Conservation (phyloP, 306 rosid species). For the Cucurbita moschata region DNA sequence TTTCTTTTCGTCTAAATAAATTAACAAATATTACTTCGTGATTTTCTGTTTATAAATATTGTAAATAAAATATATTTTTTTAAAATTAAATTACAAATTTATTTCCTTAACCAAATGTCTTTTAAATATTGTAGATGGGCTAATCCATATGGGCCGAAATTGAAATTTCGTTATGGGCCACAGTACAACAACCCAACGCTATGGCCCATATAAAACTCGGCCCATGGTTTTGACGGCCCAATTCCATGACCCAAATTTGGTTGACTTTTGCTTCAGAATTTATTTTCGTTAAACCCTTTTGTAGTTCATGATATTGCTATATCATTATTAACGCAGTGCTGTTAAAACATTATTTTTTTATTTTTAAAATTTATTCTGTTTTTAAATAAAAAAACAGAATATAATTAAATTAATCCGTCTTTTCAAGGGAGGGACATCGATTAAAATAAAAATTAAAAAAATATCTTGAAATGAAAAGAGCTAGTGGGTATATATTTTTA, state of each 20-base stretch:
- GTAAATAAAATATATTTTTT: too few relatives aligned
- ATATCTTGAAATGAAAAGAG: not conserved
- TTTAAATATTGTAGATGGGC: not conserved
- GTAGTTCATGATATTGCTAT: too few relatives aligned
- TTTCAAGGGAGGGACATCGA: not conserved
- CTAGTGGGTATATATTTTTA: not conserved
- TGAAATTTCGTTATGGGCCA: not conserved
- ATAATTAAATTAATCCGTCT: not conserved
- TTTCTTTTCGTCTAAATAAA: not conserved
- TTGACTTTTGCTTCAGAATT: not conserved
- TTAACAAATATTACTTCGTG: not conserved
- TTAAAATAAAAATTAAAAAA: not conserved
- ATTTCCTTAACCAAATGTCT: not conserved
- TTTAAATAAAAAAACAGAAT: not conserved
- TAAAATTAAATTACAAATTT: too few relatives aligned
- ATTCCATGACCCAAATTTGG: not conserved
- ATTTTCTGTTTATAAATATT: not conserved
- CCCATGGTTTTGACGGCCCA: not conserved
- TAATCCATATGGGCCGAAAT: not conserved
- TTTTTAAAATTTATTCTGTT: too few relatives aligned
- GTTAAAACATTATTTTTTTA: too few relatives aligned
- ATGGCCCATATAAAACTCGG: not conserved
- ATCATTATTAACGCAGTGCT: too few relatives aligned
- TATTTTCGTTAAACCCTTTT: not conserved
- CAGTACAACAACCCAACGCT: not conserved